phyloP scores from a whole-genome alignment of 768 basidiomycete species.

The Podaxis rugospora region DNA sequence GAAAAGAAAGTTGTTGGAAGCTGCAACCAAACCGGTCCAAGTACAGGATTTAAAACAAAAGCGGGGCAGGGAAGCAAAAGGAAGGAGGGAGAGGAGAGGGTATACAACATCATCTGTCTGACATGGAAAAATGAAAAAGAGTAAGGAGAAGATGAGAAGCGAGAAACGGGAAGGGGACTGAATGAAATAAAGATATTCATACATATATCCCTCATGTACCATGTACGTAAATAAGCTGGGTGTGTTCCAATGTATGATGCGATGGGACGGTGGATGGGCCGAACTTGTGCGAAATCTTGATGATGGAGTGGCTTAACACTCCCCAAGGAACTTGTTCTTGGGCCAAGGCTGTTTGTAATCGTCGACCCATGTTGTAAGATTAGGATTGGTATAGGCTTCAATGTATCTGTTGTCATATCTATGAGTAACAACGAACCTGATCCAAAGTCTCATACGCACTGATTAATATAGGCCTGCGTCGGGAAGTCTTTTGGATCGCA shows the following conservation, averaged over 20 bases:
- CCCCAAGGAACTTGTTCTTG: slow-evolving; percentile 55
- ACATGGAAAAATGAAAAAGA: neutral
- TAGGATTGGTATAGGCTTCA: slow-evolving; percentile 80
- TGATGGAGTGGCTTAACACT: slow-evolving; percentile 38
- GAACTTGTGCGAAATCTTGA: neutral
- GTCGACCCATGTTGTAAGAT: slow-evolving; percentile 70
- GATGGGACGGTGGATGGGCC: neutral
- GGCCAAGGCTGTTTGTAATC: slow-evolving; percentile 67
- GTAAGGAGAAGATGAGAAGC: neutral
- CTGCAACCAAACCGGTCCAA: neutral
- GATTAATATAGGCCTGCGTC: slow-evolving; percentile 76
- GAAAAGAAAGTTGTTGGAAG: neutral
- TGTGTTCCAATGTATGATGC: neutral
- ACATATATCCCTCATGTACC: neutral
- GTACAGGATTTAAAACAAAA: neutral
- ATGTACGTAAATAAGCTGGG: neutral
- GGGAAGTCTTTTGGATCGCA: slow-evolving; percentile 81
- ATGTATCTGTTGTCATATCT: slow-evolving; percentile 32
- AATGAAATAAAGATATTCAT: slow-evolving; percentile 3
- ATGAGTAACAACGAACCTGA: neutral
- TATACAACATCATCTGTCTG: neutral
- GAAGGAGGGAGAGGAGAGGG: neutral
- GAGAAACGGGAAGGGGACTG: neutral
- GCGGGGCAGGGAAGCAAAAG: neutral
- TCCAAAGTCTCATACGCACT: slow-evolving; percentile 33